phyloP scores from a whole-genome alignment of 768 basidiomycete species.

The Leccinum subtestaceum region DNA sequence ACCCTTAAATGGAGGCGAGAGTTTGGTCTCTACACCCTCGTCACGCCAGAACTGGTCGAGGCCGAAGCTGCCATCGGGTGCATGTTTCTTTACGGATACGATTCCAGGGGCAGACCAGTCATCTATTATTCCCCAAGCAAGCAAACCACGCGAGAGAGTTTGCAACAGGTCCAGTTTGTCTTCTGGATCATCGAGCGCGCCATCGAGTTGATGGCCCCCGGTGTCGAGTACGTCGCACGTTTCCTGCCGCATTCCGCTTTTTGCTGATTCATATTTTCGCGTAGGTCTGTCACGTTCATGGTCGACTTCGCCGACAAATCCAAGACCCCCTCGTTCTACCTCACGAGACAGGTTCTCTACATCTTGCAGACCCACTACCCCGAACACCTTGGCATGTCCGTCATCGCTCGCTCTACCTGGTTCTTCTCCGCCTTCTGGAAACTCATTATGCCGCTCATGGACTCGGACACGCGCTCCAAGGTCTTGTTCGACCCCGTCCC shows the following conservation, averaged over 20 bases:
- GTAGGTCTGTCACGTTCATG: conserved; percentile 42
- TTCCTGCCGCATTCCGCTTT: neutral
- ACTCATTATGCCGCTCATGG: conserved; percentile 75
- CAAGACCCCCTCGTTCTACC: conserved; percentile 49
- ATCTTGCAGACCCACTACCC: conserved; percentile 40
- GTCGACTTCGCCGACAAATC: conserved; percentile 74
- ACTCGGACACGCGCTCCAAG: conserved; percentile 74
- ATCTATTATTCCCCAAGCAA: conserved; percentile 66
- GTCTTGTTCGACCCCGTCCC: conserved; percentile 66
- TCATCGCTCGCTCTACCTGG: conserved; percentile 79
- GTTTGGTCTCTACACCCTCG: conserved; percentile 62
- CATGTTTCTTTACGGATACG: conserved; percentile 77
- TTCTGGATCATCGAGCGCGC: conserved; percentile 78
- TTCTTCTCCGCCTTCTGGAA: conserved; percentile 72
- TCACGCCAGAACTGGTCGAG: conserved; percentile 64
- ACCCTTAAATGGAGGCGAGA: conserved; percentile 81
- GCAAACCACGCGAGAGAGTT: conserved; percentile 74
- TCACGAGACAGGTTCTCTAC: conserved; percentile 43
- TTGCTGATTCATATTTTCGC: neutral
- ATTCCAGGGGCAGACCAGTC: conserved; percentile 59
- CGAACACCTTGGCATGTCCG: conserved; percentile 29
- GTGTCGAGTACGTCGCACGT: conserved; percentile 64
- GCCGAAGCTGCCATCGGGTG: conserved; percentile 85
- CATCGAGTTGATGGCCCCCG: conserved; percentile 75
- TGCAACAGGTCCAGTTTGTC: conserved; percentile 66